These are phyloP conservation scores for Penicillium nordicum DNA, from an alignment of 2,329 filamentous ascomycete genomes.

Conservation along the genomic window DNA sequence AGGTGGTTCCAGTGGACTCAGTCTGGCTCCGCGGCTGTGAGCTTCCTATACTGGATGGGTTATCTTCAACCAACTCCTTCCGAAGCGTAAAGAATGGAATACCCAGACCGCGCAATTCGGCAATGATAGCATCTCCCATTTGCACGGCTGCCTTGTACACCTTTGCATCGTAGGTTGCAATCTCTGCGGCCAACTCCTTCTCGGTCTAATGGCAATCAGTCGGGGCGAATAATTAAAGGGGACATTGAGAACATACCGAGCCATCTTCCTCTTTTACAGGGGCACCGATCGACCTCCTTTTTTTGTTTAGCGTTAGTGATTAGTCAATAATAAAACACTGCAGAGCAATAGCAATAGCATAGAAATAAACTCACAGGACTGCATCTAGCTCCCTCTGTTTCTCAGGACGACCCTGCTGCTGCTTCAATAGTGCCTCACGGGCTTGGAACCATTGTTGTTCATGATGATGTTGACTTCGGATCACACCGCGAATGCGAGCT, in stretches of 20 bases:
- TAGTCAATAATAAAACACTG: not conserved
- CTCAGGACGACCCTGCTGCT: conserved; percentile 51
- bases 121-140: conserved; percentile 58
- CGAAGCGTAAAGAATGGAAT: conserved; percentile 60
- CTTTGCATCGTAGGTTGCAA: conserved; percentile 59
- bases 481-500: conserved; percentile 53
- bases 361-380: conserved; percentile 47
- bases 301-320: conserved; percentile 16
- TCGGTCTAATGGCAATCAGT: conserved; percentile 33
- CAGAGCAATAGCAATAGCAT: not conserved
- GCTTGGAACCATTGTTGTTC: conserved; percentile 60
- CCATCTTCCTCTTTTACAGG: conserved; percentile 29
- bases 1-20: not conserved
- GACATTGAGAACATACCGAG: conserved; percentile 26
- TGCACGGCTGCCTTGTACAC: conserved; percentile 57
- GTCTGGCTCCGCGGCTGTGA: not conserved
- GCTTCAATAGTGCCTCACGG: conserved; percentile 50
- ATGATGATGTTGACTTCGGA: conserved; percentile 60
- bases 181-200: conserved; percentile 52
- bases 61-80: conserved; percentile 39
- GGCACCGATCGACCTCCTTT: conserved; percentile 47
- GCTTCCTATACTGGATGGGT: not conserved
- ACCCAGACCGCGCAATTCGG: conserved; percentile 55
- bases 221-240: not conserved
- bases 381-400: conserved; percentile 54